These are phyloP conservation scores for Xylariaceae sp. DNA, from an alignment of 2,329 filamentous ascomycete species.

Conservation along the genomic window DNA sequence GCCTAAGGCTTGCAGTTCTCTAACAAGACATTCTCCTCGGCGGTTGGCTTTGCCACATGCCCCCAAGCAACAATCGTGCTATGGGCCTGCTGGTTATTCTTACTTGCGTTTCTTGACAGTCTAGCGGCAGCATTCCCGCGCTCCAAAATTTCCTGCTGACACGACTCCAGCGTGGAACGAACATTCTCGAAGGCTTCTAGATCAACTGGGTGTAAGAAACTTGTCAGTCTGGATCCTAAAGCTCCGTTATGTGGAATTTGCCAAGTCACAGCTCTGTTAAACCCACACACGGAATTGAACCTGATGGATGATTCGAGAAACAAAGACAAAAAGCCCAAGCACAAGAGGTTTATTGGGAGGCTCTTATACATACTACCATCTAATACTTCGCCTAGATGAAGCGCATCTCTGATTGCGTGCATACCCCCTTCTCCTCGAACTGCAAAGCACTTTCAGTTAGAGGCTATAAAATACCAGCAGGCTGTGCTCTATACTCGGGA, in stretches of 20 bases:
- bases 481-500: not conserved
- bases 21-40: not conserved
- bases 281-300: no score
- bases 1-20: not conserved
- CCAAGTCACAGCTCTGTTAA: no score
- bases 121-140: not conserved
- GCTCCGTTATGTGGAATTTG: no score
- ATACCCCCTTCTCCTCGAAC: conserved; percentile 16
- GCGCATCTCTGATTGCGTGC: conserved; percentile 8
- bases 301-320: no score
- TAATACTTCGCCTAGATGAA: conserved; percentile 1
- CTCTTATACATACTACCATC: not conserved
- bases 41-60: not conserved
- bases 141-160: conserved; percentile 2
- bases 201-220: not conserved
- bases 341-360: no score
- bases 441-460: not conserved
- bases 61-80: not conserved
- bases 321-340: no score
- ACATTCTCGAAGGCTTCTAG: not conserved
- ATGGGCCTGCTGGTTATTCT: not conserved
- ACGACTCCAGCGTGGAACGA: not conserved
- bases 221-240: no score
- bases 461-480: not conserved
- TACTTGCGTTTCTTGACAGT: conserved; percentile 8